These are phyloP conservation scores for Teratosphaeriaceae sp. DNA, from an alignment of 2,329 filamentous ascomycete species.

Conservation along the genomic window DNA sequence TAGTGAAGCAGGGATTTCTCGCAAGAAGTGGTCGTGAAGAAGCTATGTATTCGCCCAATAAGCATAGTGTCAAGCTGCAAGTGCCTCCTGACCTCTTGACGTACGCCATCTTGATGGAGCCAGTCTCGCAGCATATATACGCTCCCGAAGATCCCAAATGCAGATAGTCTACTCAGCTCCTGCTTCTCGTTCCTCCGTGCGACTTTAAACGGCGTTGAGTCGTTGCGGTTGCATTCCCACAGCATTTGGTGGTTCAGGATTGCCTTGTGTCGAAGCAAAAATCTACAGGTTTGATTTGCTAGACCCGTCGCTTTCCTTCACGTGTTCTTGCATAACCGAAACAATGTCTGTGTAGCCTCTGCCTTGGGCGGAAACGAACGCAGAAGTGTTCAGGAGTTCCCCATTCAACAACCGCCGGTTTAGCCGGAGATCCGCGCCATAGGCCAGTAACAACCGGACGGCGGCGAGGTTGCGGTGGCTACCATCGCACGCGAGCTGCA, in stretches of 20 bases:
- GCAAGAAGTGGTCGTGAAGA: too few species aligned
- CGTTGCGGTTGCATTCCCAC: neutral
- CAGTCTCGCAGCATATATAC: neutral
- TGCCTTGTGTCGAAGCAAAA: neutral
- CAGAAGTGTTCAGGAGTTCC: constrained; percentile 2
- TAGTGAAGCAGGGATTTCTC: too few species aligned
- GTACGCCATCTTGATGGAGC: too few species aligned
- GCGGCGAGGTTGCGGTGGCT: constrained; percentile 1
- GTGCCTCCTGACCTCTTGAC: too few species aligned
- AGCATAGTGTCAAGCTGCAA: too few species aligned
- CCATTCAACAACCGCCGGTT: constrained; percentile 1
- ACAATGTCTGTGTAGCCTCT: constrained; percentile 6
- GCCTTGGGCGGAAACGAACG: neutral
- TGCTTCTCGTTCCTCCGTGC: neutral
- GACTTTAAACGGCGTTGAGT: neutral
- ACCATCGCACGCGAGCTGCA: constrained; percentile 4
- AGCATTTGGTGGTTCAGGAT: neutral
- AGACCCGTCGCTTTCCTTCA: neutral
- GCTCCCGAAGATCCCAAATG: neutral
- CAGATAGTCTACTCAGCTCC: neutral
- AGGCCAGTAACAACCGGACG: constrained; percentile 3
- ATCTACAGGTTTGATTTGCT: neutral
- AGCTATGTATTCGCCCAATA: too few species aligned
- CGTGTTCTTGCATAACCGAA: constrained; percentile 5
- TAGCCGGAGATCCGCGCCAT: constrained; percentile 4